Base-by-base conservation (phyloP, 208 protist genomes). In the Trypanosoma vivax region DNA sequence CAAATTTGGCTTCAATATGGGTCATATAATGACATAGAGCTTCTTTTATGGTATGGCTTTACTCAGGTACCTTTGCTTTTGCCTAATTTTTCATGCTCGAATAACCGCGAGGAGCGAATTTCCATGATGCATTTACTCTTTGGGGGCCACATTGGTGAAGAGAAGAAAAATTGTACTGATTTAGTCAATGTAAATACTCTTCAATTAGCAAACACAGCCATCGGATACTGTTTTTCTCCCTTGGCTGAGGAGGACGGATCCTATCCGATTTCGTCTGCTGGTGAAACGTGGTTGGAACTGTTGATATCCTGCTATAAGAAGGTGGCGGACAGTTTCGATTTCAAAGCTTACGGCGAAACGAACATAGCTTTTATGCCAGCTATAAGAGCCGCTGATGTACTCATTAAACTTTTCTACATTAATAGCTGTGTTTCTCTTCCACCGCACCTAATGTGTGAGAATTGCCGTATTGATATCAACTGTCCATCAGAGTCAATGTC, bases 31-130 rank as follows among this genome's bases (percentile, higher is more conserved):
- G 85, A 95, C 45, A 61, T 80, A 40, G 88, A 95, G 60, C 65
- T 92, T n/a, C 43, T 90, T 14, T 57, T 92, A 60, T 95, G 88
- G 85, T 95, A 95, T 61, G 88, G 88, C 45, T 95, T 95, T 37
- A 87, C 63, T n/a, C 67, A 90, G 47, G 65, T 73, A 11, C 81
- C 71, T 9, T 78, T 40, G 1, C 54, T 94, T 39, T 54, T 88
- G 5, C 82, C 80, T 16, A 50, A 51, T 19, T 27, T 63, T 46
- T 30, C 21, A 31, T 28, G 16, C 52, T 24, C 3, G 38, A 37
- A 29, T 27, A 43, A 42, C 23, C 24, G 16, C 29, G 48, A 41
- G 33, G 51, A 37, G 29, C 27, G 34, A 16, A 40, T 1, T 3
- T 31, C 48, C 11, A 38, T 52, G 30, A n/a, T 59, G 18, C 37